Evolutionary conservation across 208 protist genomes (phyloP), one percentile per base, ranked within the genome.

Genomic region (Leishmania major): DNA sequence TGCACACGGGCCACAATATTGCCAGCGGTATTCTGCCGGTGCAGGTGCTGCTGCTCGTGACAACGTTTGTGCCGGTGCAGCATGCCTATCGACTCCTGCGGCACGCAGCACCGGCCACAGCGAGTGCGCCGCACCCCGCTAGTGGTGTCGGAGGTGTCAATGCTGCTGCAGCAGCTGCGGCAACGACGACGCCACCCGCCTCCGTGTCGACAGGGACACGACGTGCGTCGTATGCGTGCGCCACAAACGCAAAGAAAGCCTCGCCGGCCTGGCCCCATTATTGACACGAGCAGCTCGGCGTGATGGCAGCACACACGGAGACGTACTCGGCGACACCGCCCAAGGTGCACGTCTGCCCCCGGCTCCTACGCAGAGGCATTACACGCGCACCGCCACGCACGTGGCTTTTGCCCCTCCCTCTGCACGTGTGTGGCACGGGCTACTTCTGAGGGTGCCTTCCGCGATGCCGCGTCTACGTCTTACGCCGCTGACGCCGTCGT

Each of bases 1-100:
- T 89, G 70, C 88, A 94, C 84, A 90, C 83, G n/a, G 88, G 86
- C 22, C 89, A 95, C 87, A 91, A 91, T 74, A 88, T 96, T 40
- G 90, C 90, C 31, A 92, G 80, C 62, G 91, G 90, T 3, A 74
- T 96, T 28, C 77, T 96, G 10, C 93, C 93, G 11, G 40, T 95
- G 59, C 91, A 94, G 77, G 75, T 92, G 55, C 70, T 92, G 47
- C 25, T 96, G 19, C 64, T 96, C 31, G 77, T 85, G 17, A 45
- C 77, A 25, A 93, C 88, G 28, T 92, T 92, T 71, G 83, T 88
- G 43, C 73, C 84, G 1, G 73, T 85, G 59, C 81, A 85, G 77
- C 73, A 80, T 11, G 77, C 73, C 6, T 91, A 84, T 43, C 60
- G 75, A 11, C 11, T 49, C 2, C 1, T 86, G 66, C 78, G 83